These are phyloP conservation scores for Thermomucor indicae-seudaticae DNA, from an alignment of 371 early-diverging fungal species.

Conservation along the genomic window DNA sequence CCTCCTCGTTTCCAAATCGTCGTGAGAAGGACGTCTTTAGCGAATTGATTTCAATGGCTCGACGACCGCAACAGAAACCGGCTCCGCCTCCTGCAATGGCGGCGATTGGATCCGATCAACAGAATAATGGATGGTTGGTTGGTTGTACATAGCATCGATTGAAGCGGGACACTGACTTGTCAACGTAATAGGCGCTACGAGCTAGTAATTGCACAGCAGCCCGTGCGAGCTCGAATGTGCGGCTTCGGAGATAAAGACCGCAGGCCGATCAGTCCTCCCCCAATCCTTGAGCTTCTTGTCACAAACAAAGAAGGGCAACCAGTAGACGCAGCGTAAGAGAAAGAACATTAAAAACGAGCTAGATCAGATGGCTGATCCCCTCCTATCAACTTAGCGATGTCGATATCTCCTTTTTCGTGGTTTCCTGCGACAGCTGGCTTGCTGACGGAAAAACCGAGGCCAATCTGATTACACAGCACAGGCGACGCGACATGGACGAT, in stretches of 20 bases:
- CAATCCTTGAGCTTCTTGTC: constrained; percentile 47
- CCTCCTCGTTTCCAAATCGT: no score
- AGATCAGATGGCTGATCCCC: not conserved
- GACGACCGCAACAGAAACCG: no score
- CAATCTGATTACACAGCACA: constrained; percentile 24
- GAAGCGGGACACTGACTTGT: no score
- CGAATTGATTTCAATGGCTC: no score
- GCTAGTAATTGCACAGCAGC: constrained; percentile 54
- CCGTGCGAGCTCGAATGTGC: constrained; percentile 65
- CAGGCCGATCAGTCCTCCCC: constrained; percentile 68
- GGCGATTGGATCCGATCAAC: no score
- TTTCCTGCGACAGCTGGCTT: constrained; percentile 19
- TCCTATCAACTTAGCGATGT: constrained; percentile 10
- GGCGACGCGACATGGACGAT: constrained; percentile 3
- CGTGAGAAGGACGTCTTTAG: no score
- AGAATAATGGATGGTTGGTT: no score
- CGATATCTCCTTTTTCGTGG: constrained; percentile 17
- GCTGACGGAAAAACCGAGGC: constrained; percentile 14
- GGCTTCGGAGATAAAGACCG: constrained; percentile 73
- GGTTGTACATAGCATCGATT: no score
- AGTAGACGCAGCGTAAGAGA: constrained; percentile 5
- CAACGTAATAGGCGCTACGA: constrained; percentile 7
- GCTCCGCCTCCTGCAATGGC: no score
- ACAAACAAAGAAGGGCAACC: constrained; percentile 12
- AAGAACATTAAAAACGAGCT: not conserved